These are phyloP conservation scores for Alternaria solani DNA, from an alignment of 2,329 filamentous ascomycete species.

Conservation along the genomic window DNA sequence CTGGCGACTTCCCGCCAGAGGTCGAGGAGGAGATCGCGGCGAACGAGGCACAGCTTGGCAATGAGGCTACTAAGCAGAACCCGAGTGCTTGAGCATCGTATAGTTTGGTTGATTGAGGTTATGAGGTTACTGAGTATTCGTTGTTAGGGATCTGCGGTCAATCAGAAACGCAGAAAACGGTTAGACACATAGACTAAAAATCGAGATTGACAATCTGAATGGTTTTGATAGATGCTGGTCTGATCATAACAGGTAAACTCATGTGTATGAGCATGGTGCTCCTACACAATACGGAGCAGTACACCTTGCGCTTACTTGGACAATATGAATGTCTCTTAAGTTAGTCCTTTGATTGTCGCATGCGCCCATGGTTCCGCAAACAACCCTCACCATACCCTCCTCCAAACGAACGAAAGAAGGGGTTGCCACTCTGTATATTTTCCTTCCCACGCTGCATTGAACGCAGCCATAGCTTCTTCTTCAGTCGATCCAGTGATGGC, in stretches of 20 bases:
- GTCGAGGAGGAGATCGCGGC: conserved; percentile 15
- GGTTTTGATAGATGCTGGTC: neutral
- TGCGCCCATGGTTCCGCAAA: neutral
- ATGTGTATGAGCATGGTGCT: neutral
- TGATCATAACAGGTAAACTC: neutral
- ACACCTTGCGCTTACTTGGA: neutral
- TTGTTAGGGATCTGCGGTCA: neutral
- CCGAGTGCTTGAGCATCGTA: conserved; percentile 8
- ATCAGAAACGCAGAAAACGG: neutral
- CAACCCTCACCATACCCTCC: conserved; percentile 1
- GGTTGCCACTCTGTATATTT: conserved; percentile 15
- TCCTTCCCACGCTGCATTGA: conserved; percentile 33
- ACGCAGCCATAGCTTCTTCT: conserved; percentile 39
- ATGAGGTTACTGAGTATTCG: neutral
- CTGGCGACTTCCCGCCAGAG: conserved; percentile 41
- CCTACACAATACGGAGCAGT: neutral
- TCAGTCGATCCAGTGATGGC: conserved; percentile 38
- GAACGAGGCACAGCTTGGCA: conserved; percentile 15
- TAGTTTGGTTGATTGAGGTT: neutral
- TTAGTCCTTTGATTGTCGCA: neutral
- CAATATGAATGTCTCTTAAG: neutral
- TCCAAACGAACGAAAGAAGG: conserved; percentile 13
- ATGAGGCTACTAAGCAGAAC: conserved; percentile 29
- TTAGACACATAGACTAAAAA: neutral
- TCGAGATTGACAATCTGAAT: neutral